Evolutionary conservation across 345 rosid species (phyloP), one percentile per base, ranked within the genome.

Genomic region (Lepidium africanum): DNA sequence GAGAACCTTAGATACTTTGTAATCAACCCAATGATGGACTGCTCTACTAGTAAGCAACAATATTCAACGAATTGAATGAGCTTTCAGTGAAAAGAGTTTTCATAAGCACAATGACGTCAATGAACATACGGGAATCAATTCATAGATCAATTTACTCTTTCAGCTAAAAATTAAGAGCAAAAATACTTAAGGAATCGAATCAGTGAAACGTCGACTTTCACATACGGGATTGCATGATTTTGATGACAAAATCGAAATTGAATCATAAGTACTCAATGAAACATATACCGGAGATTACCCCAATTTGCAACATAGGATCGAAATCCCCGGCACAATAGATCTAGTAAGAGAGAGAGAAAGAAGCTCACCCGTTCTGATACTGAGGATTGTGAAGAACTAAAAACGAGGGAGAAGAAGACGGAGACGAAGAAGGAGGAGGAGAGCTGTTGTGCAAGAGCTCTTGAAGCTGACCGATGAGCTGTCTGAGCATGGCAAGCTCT

Each of bases 401-500:
- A 21, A 76, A 55, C 3, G 78, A 79, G 4, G 73, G 73, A 2
- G 68, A 8, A 35, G 77, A 19, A 2, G 71, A 46, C 3, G 75
- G 14, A 4, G 74, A 33, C 4, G 61, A 50, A 46, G 71, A 63
- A 17, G 54, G 79, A 69, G 81, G 79, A 79, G 75, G 81, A 77
- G 92, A 92, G 76, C 85, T 90, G 91, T 85, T 78, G 66, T 81
- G 83, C 49, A 85, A 81, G 73, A 84, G 87, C 79, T 88, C 87
- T 66, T 85, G 90, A 86, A 93, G 94, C 97, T 85, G 97, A 79
- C 82, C 92, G 81, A 93, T 87, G 63, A 93, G 85, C 71, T 90
- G 98, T 84, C 97, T 84, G 60, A 93, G 94, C 98, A 90, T 83
- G 92, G 89, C 87, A 81, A 90, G 83, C 79, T 78, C 96, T 86